Conservation (phyloP, 176 grass and related monocot genomes). For the Typha latifolia region DNA sequence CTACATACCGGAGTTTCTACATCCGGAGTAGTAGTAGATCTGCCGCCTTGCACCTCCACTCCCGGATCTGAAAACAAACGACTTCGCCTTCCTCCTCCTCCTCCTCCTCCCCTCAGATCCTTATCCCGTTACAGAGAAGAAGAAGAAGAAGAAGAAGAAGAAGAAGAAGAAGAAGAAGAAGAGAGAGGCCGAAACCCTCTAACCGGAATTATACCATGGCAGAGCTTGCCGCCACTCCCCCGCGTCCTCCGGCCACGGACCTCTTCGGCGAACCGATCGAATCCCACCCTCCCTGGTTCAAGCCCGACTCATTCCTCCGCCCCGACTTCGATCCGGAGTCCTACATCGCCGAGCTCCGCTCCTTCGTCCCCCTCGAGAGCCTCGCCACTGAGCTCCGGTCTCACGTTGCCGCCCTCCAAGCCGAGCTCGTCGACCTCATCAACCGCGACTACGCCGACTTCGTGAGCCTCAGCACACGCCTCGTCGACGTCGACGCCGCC, state of each 20-base stretch:
- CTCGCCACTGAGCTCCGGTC: constrained; percentile 74
- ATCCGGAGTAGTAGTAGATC: no score
- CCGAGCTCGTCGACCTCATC: constrained; percentile 91
- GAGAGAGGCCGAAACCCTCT: background rate
- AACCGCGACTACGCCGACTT: constrained; percentile 97
- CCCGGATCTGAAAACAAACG: no score
- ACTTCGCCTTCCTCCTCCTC: no score
- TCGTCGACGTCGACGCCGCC: constrained; percentile 71
- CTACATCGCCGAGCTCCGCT: constrained; percentile 77
- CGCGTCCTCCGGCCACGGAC: constrained; percentile 39
- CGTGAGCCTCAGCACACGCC: constrained; percentile 71
- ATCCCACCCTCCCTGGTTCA: constrained; percentile 77
- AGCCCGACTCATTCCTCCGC: constrained; percentile 46
- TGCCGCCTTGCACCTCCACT: no score
- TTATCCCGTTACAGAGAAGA: background rate
- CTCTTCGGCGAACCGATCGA: constrained; percentile 95
- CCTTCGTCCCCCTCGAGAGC: constrained; percentile 92
- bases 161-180: background rate
- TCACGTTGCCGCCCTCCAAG: constrained; percentile 66
- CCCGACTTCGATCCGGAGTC: constrained; percentile 60
- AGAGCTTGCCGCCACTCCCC: constrained; percentile 23
- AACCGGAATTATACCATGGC: constrained; percentile 20
- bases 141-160: no score
- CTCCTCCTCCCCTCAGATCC: no score
- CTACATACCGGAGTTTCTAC: no score